Evolutionary conservation across 2,329 filamentous ascomycete genomes (phyloP), one percentile per base, ranked within the genome.

Genomic region (Domatiomyces catenatus): DNA sequence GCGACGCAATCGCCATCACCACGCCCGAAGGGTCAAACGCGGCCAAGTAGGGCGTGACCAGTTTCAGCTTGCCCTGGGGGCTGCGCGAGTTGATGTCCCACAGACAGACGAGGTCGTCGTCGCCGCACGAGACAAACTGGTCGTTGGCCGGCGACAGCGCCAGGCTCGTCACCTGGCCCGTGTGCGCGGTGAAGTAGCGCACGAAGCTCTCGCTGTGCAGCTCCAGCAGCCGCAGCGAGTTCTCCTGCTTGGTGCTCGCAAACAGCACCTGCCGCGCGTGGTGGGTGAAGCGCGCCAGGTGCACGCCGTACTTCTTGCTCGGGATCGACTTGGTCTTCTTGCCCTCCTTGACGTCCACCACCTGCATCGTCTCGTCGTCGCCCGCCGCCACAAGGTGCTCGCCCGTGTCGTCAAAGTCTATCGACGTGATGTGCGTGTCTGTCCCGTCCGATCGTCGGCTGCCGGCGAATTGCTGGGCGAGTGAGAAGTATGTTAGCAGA

Each of bases 351-450:
- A 94, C 83, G 61, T 92, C 94, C 71, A 93, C 98, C 28, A 98
- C 82, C 63, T 96, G 89, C 55, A 98, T 85, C 2, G 86, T 93
- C 65, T 95, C 89, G 67, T 98, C 92, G 70, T 86, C 88, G 58
- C 89, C 86, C 5, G 88, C 86, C 0, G 89, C 86, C 68, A 98
- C 87, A 53, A 93, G 77, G 47, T 90, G 84, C 66, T 95, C 88
- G 66, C 92, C 92, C 44, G 86, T 84, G 69, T 96, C 89, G 67
- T 96, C 89, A 64, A 94, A 98, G 71, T 98, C 90, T 60, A 98
- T 79, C 1, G 90, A 96, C 7, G 92, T 84, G 53, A 95, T 80
- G 57, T 81, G 75, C 3, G 81, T 79, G 48, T 74, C 60, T 15
- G 57, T 57, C 50, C 61, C 63, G 42, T 59, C 59, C 46, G 57